phyloP scores from a whole-genome alignment of 192 early-diverging fungal species.

The Entophlyctis helioformis region DNA sequence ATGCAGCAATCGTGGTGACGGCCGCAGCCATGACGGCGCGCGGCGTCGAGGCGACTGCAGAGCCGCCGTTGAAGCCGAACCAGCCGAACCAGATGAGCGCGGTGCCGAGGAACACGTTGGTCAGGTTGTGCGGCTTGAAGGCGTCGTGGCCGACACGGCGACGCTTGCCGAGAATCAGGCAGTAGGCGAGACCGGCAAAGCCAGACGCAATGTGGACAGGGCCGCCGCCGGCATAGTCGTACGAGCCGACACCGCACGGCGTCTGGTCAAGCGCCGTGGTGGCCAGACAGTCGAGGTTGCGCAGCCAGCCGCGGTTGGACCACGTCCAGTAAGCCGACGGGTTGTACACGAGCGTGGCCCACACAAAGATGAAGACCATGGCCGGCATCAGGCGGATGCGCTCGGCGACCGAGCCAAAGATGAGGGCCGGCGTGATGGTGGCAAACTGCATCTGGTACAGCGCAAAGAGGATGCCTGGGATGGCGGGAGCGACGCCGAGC shows the following conservation, averaged over 20 bases:
- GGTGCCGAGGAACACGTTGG: constrained; percentile 83
- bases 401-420: constrained; percentile 83
- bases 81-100: constrained; percentile 91
- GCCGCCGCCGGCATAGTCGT: constrained; percentile 96
- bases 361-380: constrained; percentile 83
- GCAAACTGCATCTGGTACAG: constrained; percentile 91
- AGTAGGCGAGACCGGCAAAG: constrained; percentile 78
- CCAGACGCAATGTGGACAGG: constrained; percentile 90
- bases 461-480: constrained; percentile 69
- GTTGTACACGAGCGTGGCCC: constrained; percentile 86
- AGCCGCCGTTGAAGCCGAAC: constrained; percentile 95
- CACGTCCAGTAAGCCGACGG: constrained; percentile 94
- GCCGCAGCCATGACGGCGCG: constrained; percentile 78
- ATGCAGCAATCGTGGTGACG: constrained; percentile 77
- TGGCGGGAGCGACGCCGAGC: constrained; percentile 36
- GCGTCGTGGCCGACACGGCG: constrained; percentile 45
- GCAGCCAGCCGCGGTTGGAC: constrained; percentile 76
- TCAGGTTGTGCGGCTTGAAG: constrained; percentile 81
- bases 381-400: constrained; percentile 75
- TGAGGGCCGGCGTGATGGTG: constrained; percentile 79
- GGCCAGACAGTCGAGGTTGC: constrained; percentile 30
- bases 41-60: constrained; percentile 62
- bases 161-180: constrained; percentile 74
- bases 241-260: constrained; percentile 43
- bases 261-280: neutral